Evolutionary conservation across 2,329 filamentous ascomycete genomes (phyloP).

Genomic region (Basipetospora sp.): DNA sequence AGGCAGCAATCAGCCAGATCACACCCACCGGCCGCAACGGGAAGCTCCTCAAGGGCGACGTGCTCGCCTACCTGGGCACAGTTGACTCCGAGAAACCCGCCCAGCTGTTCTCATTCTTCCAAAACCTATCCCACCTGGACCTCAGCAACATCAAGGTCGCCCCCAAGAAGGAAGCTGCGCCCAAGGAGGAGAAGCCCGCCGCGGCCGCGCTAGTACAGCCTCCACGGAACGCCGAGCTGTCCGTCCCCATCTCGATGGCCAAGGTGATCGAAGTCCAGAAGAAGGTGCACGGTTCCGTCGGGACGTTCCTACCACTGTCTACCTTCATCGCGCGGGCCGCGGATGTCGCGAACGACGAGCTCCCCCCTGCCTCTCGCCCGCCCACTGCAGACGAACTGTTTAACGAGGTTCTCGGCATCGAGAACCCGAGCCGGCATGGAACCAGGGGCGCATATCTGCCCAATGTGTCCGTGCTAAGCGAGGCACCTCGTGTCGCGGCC

Average conservation of each 20-base stretch:
- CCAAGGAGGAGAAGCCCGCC: slow-evolving; percentile 25
- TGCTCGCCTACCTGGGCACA: slow-evolving; percentile 73
- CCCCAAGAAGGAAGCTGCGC: slow-evolving; percentile 27
- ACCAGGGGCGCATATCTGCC: slow-evolving; percentile 55
- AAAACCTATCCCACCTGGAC: slow-evolving; percentile 70
- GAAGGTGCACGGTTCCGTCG: slow-evolving; percentile 62
- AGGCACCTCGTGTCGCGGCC: slow-evolving; percentile 22
- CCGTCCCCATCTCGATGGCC: slow-evolving; percentile 62
- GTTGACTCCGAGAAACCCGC: slow-evolving; percentile 60
- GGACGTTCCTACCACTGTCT: slow-evolving; percentile 67
- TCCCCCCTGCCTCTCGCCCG: slow-evolving; percentile 49
- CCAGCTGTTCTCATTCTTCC: slow-evolving; percentile 54
- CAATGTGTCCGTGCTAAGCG: slow-evolving; percentile 48
- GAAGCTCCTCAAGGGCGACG: slow-evolving; percentile 84
- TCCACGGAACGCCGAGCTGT: slow-evolving; percentile 41
- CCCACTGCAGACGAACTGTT: slow-evolving; percentile 73
- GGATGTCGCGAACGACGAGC: slow-evolving; percentile 72
- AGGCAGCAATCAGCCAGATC: slow-evolving; percentile 65
- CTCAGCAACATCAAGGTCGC: slow-evolving; percentile 88
- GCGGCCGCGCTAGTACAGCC: slow-evolving; percentile 24
- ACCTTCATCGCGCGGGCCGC: slow-evolving; percentile 77
- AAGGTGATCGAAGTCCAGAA: slow-evolving; percentile 69
- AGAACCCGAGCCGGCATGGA: slow-evolving; percentile 26
- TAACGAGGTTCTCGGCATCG: slow-evolving; percentile 63
- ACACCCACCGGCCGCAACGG: slow-evolving; percentile 76